phyloP scores from a whole-genome alignment of 2,329 filamentous ascomycete species.

The Calonectria crousiana region DNA sequence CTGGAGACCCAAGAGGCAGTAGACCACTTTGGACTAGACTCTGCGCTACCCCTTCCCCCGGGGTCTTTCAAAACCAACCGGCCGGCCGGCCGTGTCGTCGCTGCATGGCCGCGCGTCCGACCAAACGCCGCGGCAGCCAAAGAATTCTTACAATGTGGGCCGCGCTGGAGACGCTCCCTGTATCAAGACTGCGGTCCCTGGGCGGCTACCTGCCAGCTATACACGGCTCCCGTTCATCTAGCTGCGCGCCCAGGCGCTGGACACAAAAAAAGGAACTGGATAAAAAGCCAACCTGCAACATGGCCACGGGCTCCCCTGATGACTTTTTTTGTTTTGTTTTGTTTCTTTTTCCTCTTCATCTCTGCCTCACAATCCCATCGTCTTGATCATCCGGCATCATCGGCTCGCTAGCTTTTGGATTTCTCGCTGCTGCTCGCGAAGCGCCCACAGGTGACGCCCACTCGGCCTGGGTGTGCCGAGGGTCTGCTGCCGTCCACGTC shows the following conservation, averaged over 20 bases:
- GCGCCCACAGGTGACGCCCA: constrained; percentile 15
- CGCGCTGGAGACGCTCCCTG: constrained; percentile 2
- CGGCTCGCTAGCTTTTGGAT: constrained; percentile 2
- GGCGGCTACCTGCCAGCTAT: constrained; percentile 2
- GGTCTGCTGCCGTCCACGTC: constrained; percentile 35
- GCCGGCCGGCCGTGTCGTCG: not conserved
- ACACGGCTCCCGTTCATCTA: not conserved
- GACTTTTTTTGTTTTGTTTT: not conserved
- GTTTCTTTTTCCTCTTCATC: not conserved
- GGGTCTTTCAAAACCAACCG: not conserved
- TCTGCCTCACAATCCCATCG: not conserved
- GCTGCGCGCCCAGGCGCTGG: not conserved
- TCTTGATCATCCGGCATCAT: constrained; percentile 5
- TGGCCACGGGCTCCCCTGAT: not conserved
- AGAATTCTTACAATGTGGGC: constrained; percentile 5
- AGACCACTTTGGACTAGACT: not conserved
- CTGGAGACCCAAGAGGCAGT: not conserved
- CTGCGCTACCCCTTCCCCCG: not conserved
- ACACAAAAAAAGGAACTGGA: not conserved
- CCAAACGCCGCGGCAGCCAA: not conserved
- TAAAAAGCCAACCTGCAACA: not conserved
- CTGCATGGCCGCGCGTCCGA: constrained; percentile 16
- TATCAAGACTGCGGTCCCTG: constrained; percentile 4
- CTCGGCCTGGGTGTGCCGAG: constrained; percentile 24
- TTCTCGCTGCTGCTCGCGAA: constrained; percentile 4